Conservation (phyloP, 345 rosid species). For the Cardamine resedifolia region DNA sequence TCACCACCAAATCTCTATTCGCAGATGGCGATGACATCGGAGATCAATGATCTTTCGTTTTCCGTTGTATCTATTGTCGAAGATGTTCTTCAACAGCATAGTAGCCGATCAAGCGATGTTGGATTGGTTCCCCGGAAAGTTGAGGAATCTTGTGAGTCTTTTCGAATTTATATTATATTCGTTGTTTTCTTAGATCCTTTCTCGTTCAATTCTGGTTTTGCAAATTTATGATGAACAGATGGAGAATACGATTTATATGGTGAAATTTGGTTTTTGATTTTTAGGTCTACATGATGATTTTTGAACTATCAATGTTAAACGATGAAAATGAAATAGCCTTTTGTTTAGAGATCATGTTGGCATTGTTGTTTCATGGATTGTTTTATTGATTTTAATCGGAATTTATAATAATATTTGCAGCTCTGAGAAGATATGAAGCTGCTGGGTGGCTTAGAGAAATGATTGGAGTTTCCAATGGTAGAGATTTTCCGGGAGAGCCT, state of each 20-base stretch:
- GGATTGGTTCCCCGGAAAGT: conserved; percentile 50
- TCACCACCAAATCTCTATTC: not conserved
- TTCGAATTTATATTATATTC: not conserved
- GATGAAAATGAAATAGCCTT: not conserved
- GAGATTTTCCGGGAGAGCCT: conserved; percentile 88
- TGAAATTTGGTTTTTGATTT: not conserved
- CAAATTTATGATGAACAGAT: not conserved
- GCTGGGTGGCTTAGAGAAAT: conserved; percentile 81
- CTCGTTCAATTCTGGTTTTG: not conserved
- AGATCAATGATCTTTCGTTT: conserved; percentile 38
- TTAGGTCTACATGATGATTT: not conserved
- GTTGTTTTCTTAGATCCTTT: not conserved
- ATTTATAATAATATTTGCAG: conserved; percentile 35
- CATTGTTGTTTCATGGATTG: not conserved
- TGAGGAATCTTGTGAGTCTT: conserved; percentile 68
- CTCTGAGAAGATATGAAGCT: conserved; percentile 81
- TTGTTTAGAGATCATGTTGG: not conserved
- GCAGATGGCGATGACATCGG: conserved; percentile 60
- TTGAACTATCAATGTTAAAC: not conserved
- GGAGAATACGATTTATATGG: not conserved
- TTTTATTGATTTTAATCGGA: not conserved
- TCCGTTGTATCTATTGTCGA: conserved; percentile 70
- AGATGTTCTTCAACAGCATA: conserved; percentile 72
- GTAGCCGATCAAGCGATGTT: conserved; percentile 41
- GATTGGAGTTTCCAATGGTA: conserved; percentile 67